phyloP scores from a whole-genome alignment of 495 filamentous ascomycete genomes.

The Pyrenula massariospora region DNA sequence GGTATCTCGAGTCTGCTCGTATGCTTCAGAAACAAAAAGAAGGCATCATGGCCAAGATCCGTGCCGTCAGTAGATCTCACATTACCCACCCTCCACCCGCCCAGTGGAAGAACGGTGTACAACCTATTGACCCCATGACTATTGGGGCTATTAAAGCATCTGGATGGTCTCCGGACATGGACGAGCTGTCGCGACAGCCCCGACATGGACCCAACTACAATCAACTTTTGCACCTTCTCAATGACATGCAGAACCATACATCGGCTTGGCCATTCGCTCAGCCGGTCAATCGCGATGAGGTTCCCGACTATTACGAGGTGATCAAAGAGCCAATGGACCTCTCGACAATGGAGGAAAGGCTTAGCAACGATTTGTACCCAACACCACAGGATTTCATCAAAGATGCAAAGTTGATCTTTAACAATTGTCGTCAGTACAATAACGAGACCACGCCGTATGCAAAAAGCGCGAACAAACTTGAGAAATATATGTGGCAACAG shows the following conservation, averaged over 20 bases:
- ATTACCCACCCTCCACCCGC: conserved; percentile 75
- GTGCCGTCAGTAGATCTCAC: conserved; percentile 80
- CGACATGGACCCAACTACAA: conserved; percentile 96
- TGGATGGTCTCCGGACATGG: conserved; percentile 96
- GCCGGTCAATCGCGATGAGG: conserved; percentile 90
- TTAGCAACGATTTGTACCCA: conserved; percentile 85
- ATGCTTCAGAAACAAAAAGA: conserved; percentile 98
- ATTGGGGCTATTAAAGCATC: conserved; percentile 78
- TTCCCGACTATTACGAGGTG: conserved; percentile 94
- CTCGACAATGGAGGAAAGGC: conserved; percentile 88
- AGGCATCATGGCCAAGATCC: conserved; percentile 84
- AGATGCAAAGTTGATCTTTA: conserved; percentile 83
- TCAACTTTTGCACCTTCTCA: conserved; percentile 81
- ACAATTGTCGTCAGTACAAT: conserved; percentile 93
- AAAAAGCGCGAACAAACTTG: conserved; percentile 88
- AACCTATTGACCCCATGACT: conserved; percentile 66
- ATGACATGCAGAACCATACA: conserved; percentile 87
- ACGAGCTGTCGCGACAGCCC: conserved; percentile 90
- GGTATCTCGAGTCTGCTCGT: conserved; percentile 85
- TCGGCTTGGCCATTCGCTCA: conserved; percentile 89
- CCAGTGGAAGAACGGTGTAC: conserved; percentile 62
- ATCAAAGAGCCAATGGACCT: conserved; percentile 98
- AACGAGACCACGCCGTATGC: conserved; percentile 91
- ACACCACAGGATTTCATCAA: conserved; percentile 88
- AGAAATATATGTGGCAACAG: conserved; percentile 94